Evolutionary conservation across 2,329 filamentous ascomycete species (phyloP).

Genomic region (Parasarocladium wereldwijsianum): DNA sequence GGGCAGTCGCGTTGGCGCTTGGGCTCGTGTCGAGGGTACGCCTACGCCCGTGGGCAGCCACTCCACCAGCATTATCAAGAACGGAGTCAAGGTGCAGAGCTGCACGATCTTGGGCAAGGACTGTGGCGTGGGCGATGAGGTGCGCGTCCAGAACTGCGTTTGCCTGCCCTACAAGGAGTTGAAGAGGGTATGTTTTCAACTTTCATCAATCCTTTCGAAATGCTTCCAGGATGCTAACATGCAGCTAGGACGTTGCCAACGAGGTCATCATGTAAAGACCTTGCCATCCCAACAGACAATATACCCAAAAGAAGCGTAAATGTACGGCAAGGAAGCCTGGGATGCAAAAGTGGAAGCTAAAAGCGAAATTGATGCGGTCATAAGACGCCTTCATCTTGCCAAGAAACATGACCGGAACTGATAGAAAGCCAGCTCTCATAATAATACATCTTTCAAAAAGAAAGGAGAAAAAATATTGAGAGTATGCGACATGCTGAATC

Average conservation of each 20-base stretch:
- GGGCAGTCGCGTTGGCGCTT: slow-evolving; percentile 92
- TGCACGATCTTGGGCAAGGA: slow-evolving; percentile 97
- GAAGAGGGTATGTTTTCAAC: slow-evolving; percentile 58
- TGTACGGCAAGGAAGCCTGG: too few relatives aligned
- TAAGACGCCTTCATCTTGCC: too few relatives aligned
- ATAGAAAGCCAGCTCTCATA: too few relatives aligned
- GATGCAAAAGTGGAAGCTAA: too few relatives aligned
- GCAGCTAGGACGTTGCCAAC: slow-evolving; percentile 59
- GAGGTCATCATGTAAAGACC: slow-evolving; percentile 81
- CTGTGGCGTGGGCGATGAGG: slow-evolving; percentile 83
- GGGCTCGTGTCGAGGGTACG: slow-evolving; percentile 93
- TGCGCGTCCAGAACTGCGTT: slow-evolving; percentile 93
- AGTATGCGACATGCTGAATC: too few relatives aligned
- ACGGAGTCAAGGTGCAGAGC: slow-evolving; percentile 95
- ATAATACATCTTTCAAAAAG: too few relatives aligned
- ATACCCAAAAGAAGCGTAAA: too few relatives aligned
- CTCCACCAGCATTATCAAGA: slow-evolving; percentile 89
- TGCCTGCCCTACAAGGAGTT: slow-evolving; percentile 97
- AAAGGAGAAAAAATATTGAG: too few relatives aligned
- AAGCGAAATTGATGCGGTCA: too few relatives aligned
- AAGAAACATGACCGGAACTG: too few relatives aligned
- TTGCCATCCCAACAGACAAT: too few relatives aligned
- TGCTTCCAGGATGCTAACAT: slow-evolving; percentile 11
- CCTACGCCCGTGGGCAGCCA: slow-evolving; percentile 79
- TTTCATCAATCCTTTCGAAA: slow-evolving; percentile 1